Conservation (phyloP, 1,139 yeast species). For the Waltiozyma sp. region DNA sequence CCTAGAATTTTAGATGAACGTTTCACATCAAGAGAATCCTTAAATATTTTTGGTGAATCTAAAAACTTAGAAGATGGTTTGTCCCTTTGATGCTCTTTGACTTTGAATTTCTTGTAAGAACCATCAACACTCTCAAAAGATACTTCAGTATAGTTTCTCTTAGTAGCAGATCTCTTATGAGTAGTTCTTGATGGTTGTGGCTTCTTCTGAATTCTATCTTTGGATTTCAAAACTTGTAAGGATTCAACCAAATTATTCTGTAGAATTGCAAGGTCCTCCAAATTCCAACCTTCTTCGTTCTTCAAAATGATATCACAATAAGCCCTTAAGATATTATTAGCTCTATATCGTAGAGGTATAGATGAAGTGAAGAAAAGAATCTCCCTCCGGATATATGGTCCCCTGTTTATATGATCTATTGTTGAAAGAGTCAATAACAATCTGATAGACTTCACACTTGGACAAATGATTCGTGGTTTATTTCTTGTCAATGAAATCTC, state of each 20-base stretch:
- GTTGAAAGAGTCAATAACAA: background rate
- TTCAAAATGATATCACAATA: background rate
- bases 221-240: background rate
- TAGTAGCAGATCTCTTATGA: background rate
- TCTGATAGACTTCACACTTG: background rate
- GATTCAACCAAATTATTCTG: background rate
- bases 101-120: no score
- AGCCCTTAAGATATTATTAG: background rate
- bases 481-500: background rate
- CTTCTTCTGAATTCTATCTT: no score
- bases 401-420: background rate
- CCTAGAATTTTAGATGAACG: no score
- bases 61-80: no score
- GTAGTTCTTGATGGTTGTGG: no score
- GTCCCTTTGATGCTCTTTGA: no score
- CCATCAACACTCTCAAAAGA: no score
- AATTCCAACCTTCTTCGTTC: background rate
- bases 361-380: background rate
- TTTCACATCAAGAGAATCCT: no score
- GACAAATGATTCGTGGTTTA: background rate
- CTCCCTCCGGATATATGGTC: background rate
- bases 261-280: background rate
- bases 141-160: background rate
- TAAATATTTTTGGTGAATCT: no score
- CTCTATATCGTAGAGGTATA: background rate